Evolutionary conservation across 768 basidiomycete species (phyloP).

Genomic region (Albatrellus ellisii): DNA sequence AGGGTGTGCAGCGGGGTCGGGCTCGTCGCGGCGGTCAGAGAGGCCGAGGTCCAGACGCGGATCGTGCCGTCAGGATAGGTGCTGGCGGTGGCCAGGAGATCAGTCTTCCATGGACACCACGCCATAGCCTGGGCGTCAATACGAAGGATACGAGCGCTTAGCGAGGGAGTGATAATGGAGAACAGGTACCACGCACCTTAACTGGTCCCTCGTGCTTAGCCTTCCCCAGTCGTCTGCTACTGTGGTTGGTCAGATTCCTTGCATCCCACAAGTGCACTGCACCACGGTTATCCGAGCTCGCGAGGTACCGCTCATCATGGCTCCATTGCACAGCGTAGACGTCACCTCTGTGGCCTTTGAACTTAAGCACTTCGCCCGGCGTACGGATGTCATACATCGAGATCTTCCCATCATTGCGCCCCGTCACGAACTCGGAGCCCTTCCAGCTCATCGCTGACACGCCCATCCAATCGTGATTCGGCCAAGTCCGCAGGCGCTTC

Average conservation of each 20-base stretch:
- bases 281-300: constrained; percentile 28
- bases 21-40: constrained; percentile 26
- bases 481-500: constrained; percentile 22
- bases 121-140: constrained; percentile 40
- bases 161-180: not conserved
- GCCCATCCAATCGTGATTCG: constrained; percentile 19
- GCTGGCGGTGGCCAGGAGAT: constrained; percentile 54
- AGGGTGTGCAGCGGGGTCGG: constrained; percentile 37
- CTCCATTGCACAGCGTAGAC: constrained; percentile 30
- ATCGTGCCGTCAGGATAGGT: constrained; percentile 47
- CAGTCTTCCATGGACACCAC: constrained; percentile 65
- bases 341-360: constrained; percentile 22
- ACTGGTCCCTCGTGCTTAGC: constrained; percentile 31
- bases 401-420: constrained; percentile 25
- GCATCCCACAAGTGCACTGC: constrained; percentile 32
- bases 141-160: not conserved
- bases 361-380: constrained; percentile 17
- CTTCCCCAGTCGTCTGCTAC: constrained; percentile 23
- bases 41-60: constrained; percentile 37
- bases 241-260: constrained; percentile 15
- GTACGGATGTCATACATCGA: constrained; percentile 25
- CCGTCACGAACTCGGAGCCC: constrained; percentile 25
- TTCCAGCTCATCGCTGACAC: constrained; percentile 25
- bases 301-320: constrained; percentile 26
- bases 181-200: constrained; percentile 21